Evolutionary conservation across 805 yeast genomes (phyloP).

Genomic region (Torulaspora indica): DNA sequence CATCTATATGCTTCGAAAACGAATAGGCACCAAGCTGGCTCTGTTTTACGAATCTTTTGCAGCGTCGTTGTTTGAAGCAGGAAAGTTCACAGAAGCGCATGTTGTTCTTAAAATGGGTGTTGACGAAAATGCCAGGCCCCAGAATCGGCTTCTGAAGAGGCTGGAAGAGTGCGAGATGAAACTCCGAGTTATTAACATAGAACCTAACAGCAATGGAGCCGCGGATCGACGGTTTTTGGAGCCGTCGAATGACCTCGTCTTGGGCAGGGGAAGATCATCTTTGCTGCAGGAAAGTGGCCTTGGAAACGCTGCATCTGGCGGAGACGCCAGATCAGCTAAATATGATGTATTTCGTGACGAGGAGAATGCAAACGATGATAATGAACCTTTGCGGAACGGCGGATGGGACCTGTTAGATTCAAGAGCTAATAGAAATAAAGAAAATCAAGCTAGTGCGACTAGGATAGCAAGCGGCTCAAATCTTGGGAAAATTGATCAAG

Average conservation of each 20-base stretch:
- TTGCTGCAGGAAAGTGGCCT: background rate
- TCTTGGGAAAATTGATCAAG: conserved; percentile 55
- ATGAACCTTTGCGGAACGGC: conserved; percentile 9
- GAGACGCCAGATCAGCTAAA: background rate
- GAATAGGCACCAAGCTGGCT: conserved; percentile 64
- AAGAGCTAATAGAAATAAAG: conserved; percentile 51
- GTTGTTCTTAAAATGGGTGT: conserved; percentile 35
- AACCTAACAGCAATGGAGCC: conserved; percentile 5
- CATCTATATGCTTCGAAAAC: conserved; percentile 62
- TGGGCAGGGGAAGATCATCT: conserved; percentile 15
- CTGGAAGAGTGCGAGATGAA: conserved; percentile 14
- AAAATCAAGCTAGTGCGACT: conserved; percentile 50
- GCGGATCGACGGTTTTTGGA: conserved; percentile 5
- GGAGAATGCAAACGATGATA: conserved; percentile 1
- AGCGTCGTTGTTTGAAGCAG: conserved; percentile 26
- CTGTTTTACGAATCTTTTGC: conserved; percentile 79
- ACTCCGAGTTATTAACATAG: conserved; percentile 14
- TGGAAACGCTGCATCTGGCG: background rate
- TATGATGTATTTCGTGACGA: conserved; percentile 11
- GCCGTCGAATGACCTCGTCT: conserved; percentile 9
- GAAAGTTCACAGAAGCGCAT: conserved; percentile 16
- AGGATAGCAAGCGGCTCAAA: conserved; percentile 45
- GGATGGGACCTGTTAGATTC: conserved; percentile 49
- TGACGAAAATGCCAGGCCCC: conserved; percentile 60
- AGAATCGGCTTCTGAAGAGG: conserved; percentile 37